These are phyloP conservation scores for Colletotrichum sp. DNA, from an alignment of 2,329 filamentous ascomycete genomes.

Conservation along the genomic window DNA sequence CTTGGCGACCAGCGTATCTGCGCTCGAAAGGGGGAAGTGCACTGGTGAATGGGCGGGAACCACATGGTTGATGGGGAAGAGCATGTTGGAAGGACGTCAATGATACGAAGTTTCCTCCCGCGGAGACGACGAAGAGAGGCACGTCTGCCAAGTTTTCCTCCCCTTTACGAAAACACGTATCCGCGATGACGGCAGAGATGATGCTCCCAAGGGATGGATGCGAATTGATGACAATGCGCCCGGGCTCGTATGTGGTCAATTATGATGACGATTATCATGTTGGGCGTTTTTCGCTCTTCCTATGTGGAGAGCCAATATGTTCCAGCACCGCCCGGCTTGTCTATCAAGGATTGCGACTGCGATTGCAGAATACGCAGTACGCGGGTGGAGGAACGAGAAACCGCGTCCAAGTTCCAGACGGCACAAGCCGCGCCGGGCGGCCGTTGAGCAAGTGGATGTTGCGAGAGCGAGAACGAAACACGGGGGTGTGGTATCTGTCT, in stretches of 20 bases:
- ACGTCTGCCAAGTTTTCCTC: neutral
- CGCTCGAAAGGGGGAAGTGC: neutral
- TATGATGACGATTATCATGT: neutral
- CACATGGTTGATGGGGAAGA: neutral
- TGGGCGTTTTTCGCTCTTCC: neutral
- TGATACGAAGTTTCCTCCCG: neutral
- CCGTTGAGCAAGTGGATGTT: neutral
- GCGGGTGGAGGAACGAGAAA: neutral
- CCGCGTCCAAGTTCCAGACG: neutral
- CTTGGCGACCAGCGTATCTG: constrained; percentile 3
- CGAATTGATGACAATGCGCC: neutral
- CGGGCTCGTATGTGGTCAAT: neutral
- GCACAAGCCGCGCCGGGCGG: neutral
- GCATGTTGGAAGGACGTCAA: neutral
- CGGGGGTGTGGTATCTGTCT: neutral
- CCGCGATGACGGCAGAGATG: constrained; percentile 3
- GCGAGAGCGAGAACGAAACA: constrained; percentile 7
- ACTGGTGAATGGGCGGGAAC: neutral
- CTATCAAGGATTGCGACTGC: neutral
- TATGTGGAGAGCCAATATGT: neutral
- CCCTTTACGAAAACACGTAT: neutral
- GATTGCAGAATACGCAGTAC: neutral
- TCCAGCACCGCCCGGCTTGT: constrained; percentile 1
- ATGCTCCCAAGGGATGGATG: neutral
- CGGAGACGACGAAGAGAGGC: neutral